phyloP scores from a whole-genome alignment of 148 eudicot species.

The Fallopia convolvulus region DNA sequence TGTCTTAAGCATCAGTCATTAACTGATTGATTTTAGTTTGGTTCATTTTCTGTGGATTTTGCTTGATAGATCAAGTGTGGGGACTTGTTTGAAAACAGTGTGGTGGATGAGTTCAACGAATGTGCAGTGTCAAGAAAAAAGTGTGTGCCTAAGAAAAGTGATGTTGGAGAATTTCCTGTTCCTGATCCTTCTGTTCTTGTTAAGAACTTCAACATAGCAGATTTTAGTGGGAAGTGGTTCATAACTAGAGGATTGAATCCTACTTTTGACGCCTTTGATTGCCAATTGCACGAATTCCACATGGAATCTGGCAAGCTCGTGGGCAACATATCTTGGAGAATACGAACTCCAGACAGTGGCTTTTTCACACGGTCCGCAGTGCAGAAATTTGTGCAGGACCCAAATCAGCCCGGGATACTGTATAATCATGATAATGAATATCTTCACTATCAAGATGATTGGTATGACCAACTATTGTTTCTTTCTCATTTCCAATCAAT shows the following conservation, averaged over 20 bases:
- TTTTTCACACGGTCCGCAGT: slow-evolving; percentile 79
- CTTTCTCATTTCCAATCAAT: neutral
- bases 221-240: slow-evolving; percentile 86
- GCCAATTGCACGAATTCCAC: slow-evolving; percentile 89
- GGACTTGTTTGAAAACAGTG: slow-evolving; percentile 85
- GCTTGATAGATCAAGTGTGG: slow-evolving; percentile 70
- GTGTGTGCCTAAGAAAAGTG: slow-evolving; percentile 89
- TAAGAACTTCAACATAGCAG: slow-evolving; percentile 52
- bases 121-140: slow-evolving; percentile 97
- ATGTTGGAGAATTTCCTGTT: slow-evolving; percentile 89
- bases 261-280: slow-evolving; percentile 79
- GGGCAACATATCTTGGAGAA: slow-evolving; percentile 74
- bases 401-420: slow-evolving; percentile 62
- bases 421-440: slow-evolving; percentile 96
- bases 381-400: slow-evolving; percentile 91
- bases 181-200: slow-evolving; percentile 70
- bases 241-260: slow-evolving; percentile 89
- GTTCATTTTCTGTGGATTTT: neutral
- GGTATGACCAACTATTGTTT: slow-evolving; percentile 33
- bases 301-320: slow-evolving; percentile 56
- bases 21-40: neutral
- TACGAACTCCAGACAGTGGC: slow-evolving; percentile 81
- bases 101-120: slow-evolving; percentile 93
- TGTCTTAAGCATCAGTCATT: neutral
- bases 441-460: slow-evolving; percentile 98